These are phyloP conservation scores for Micractinium sp. DNA, from an alignment of 139 green algal species.

Conservation along the genomic window DNA sequence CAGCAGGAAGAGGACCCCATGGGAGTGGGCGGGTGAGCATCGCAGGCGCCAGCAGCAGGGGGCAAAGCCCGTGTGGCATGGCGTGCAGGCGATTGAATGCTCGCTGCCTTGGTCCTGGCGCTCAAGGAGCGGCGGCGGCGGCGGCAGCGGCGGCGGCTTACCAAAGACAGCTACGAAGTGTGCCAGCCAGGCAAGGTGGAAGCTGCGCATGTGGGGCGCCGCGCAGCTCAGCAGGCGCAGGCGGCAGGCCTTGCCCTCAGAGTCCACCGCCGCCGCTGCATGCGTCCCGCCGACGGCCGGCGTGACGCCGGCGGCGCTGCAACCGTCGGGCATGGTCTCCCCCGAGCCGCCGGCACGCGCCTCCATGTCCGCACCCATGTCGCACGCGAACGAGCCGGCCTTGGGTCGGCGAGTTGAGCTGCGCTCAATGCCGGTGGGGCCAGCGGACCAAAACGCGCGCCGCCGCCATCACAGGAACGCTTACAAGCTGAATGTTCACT, in stretches of 20 bases:
- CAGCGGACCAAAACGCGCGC: no score
- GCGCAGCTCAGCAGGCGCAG: conserved; percentile 20
- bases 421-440: no score
- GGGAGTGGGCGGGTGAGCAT: not conserved
- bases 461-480: no score
- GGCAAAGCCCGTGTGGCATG: not conserved
- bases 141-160: not conserved
- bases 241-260: not conserved
- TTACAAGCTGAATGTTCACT: no score
- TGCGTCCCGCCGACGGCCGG: not conserved
- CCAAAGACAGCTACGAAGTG: conserved; percentile 90
- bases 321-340: no score
- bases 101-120: not conserved
- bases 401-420: no score
- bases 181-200: conserved; percentile 84
- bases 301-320: not conserved
- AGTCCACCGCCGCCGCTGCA: not conserved
- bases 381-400: no score
- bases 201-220: conserved; percentile 69
- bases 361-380: no score
- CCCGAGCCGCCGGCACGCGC: no score
- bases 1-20: not conserved
- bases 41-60: not conserved
- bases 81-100: not conserved
- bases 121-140: not conserved